phyloP scores from a whole-genome alignment of 352 stramenopile genomes.

The Pythium aquatile region DNA sequence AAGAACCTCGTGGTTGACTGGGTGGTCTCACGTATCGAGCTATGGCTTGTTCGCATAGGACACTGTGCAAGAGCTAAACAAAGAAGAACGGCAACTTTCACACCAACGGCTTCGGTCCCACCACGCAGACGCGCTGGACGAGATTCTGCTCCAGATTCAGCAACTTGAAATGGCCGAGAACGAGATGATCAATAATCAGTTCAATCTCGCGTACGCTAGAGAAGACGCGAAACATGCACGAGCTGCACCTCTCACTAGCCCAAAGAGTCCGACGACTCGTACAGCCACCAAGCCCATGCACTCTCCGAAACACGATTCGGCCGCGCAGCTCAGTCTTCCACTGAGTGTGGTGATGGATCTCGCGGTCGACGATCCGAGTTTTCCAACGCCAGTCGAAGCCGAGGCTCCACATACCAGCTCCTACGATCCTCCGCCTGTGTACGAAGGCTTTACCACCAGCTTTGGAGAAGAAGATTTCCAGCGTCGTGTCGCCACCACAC shows the following conservation, averaged over 20 bases:
- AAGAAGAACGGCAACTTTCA: constrained; percentile 42
- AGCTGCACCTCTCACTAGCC: not conserved
- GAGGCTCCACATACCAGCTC: not conserved
- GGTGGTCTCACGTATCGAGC: constrained; percentile 2
- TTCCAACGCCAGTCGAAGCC: not conserved
- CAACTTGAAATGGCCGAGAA: constrained; percentile 47
- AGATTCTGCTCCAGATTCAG: constrained; percentile 48
- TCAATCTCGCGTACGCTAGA: constrained; percentile 29
- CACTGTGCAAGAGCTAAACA: constrained; percentile 55
- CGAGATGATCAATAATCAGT: constrained; percentile 36
- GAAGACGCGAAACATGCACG: not conserved
- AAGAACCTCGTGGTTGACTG: not conserved
- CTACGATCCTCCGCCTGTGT: too few species aligned
- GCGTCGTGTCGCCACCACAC: not conserved
- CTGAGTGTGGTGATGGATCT: constrained; percentile 54
- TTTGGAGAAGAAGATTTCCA: not conserved
- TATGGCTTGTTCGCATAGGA: constrained; percentile 34
- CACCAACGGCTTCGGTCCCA: constrained; percentile 25
- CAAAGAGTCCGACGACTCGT: too few species aligned
- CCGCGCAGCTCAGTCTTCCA: constrained; percentile 21
- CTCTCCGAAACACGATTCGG: not conserved
- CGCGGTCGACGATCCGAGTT: constrained; percentile 17
- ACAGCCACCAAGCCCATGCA: not conserved
- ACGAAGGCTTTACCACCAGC: too few species aligned
- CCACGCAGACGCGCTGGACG: constrained; percentile 41